Conservation (phyloP, 129 eudicot species). For the Deinandra increscens region DNA sequence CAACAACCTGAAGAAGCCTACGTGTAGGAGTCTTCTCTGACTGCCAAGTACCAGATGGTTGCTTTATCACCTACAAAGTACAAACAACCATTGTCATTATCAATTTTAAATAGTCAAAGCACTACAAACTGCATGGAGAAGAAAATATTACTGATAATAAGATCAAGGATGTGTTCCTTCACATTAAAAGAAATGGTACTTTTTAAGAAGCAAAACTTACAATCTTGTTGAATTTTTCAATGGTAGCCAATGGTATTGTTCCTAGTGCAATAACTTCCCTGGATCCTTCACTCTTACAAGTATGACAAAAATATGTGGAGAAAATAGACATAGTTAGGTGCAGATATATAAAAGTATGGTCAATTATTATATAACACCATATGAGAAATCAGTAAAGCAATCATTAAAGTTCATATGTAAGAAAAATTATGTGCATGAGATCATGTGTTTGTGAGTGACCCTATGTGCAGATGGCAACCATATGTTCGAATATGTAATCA, state of each 20-base stretch:
- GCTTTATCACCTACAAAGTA: slow-evolving; percentile 67
- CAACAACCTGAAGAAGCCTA: slow-evolving; percentile 84
- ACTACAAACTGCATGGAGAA: slow-evolving; percentile 15
- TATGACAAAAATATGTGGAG: slow-evolving; percentile 21
- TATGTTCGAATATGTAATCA: background rate
- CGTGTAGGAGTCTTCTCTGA: slow-evolving; percentile 60
- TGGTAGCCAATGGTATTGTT: slow-evolving; percentile 85
- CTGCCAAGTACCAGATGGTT: slow-evolving; percentile 62
- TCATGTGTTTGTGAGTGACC: slow-evolving; percentile 13
- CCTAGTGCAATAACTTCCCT: slow-evolving; percentile 79
- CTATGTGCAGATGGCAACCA: slow-evolving; percentile 12
- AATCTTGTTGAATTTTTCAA: slow-evolving; percentile 83
- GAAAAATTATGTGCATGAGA: background rate
- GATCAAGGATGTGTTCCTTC: slow-evolving; percentile 1
- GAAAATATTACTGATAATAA: background rate
- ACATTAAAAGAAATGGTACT: background rate
- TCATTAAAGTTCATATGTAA: slow-evolving; percentile 1
- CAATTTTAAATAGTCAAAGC: slow-evolving; percentile 17
- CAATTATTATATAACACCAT: background rate
- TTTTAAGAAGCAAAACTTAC: slow-evolving; percentile 50
- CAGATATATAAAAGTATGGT: slow-evolving; percentile 10
- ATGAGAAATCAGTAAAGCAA: background rate
- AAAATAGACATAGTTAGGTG: background rate
- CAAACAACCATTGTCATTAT: slow-evolving; percentile 9
- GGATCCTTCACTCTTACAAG: slow-evolving; percentile 74